phyloP scores from a whole-genome alignment of 345 rosid genomes.

The Rhodamnia rubescens region DNA sequence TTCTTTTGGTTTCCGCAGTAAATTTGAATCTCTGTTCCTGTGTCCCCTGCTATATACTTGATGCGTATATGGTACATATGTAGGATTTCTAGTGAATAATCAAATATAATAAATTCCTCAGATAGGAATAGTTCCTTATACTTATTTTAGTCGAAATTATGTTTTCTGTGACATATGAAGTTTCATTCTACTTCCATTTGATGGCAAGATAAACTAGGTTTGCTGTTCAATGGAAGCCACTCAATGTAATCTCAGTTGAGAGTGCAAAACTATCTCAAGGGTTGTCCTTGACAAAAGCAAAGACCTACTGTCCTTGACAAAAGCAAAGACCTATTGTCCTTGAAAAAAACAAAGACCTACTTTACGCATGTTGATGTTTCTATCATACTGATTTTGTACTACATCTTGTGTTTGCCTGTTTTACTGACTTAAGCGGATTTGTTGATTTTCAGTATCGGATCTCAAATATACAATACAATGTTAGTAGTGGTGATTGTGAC shows the following conservation, averaged over 20 bases:
- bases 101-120: not conserved
- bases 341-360: not conserved
- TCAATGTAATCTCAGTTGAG: not conserved
- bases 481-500: constrained; percentile 41
- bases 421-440: not conserved
- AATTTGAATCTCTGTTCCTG: not conserved
- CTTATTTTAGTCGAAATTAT: not conserved
- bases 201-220: not conserved
- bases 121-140: not conserved
- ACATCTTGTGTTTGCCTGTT: not conserved
- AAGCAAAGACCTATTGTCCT: not conserved
- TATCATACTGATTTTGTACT: not conserved
- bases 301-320: not conserved
- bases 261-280: not conserved
- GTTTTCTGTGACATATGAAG: not conserved
- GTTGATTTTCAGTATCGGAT: constrained; percentile 48
- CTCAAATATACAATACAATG: constrained; percentile 60
- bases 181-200: not conserved
- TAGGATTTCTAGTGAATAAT: not conserved
- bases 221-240: not conserved
- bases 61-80: not conserved
- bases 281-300: not conserved
- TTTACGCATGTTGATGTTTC: not conserved
- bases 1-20: not conserved
- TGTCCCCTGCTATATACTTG: not conserved